phyloP scores from a whole-genome alignment of 23 red algal genomes.

The Gracilariopsis chorda region DNA sequence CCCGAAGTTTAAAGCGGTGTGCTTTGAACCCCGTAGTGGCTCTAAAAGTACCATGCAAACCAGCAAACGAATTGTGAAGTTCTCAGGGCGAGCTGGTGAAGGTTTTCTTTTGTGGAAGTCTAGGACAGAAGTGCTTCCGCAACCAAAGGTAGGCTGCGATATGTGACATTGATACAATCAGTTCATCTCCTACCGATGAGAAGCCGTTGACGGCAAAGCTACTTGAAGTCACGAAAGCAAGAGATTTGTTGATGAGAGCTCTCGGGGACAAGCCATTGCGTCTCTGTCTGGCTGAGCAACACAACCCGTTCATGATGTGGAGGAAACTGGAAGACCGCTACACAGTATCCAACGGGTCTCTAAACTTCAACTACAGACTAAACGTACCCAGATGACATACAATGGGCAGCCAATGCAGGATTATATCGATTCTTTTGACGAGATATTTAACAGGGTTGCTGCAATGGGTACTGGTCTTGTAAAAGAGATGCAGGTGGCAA shows the following conservation, averaged over 20 bases:
- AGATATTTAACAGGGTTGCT: background rate
- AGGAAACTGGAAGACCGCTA: background rate
- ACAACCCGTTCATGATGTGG: background rate
- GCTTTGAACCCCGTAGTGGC: too few species aligned
- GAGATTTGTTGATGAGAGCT: background rate
- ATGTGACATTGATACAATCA: too few species aligned
- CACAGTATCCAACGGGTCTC: background rate
- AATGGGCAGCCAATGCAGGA: background rate
- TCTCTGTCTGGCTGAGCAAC: background rate
- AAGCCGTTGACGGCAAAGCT: background rate
- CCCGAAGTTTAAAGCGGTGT: too few species aligned
- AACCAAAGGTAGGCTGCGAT: too few species aligned
- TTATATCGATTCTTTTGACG: background rate
- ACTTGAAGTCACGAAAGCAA: background rate
- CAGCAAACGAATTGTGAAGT: background rate
- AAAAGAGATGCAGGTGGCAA: background rate
- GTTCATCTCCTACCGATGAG: too few species aligned
- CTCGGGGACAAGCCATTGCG: conserved; percentile 11
- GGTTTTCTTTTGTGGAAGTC: background rate
- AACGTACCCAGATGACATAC: background rate
- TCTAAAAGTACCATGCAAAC: background rate
- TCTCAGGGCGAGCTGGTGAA: background rate
- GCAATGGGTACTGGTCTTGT: background rate
- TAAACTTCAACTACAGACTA: background rate
- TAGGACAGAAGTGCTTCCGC: background rate